Base-by-base conservation (phyloP, 2,329 filamentous ascomycete species). In the Trichocomaceae sp. region DNA sequence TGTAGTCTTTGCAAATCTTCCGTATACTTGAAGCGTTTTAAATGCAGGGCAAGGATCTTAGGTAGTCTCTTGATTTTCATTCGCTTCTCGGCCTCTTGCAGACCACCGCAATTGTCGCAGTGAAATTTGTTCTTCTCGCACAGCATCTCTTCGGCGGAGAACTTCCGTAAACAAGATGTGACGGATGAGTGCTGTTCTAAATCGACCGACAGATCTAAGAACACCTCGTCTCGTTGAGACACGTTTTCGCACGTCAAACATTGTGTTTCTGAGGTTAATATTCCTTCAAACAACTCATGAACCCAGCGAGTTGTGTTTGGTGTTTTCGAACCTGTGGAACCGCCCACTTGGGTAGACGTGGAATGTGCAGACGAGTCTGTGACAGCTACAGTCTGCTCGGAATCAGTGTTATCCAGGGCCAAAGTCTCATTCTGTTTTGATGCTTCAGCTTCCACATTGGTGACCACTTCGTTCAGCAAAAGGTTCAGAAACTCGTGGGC, bases 71-170 rank as follows among this genome's bases (percentile, higher is more conserved):
- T 97, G 63, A 99, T 92, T 77, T 97, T 99, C 93, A 99, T 99
- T 60, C 93, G 83, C 77, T 97, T 99, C 72, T 99, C 93, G 0
- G 93, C 93, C 73, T 99, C 93, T 72, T 99, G 93, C 54, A 99
- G 76, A 2, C 93, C 93, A 52, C 93, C 93, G 63, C 93, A 99
- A 64, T 91, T 91, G 69, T 99, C 93, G 73, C 93, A 99, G 68
- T 99, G 92, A 62, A 99, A 99, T 69, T 99, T 99, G 77, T 99
- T 97, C 58, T 91, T 83, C 74, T 99, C 93, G 67, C 93, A 97
- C 56, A 99, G 80, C 90, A 97, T 96, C 72, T 99, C 93, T 65
- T 97, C 93, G 46, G 93, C 90, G 0, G 93, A 99, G 66, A 99
- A 99, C 65, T 96, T 96, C 57, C 89, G 83, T 60, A 99, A 74